Evolutionary conservation across 768 basidiomycete species (phyloP).

Genomic region (Steccherinum ochraceum): DNA sequence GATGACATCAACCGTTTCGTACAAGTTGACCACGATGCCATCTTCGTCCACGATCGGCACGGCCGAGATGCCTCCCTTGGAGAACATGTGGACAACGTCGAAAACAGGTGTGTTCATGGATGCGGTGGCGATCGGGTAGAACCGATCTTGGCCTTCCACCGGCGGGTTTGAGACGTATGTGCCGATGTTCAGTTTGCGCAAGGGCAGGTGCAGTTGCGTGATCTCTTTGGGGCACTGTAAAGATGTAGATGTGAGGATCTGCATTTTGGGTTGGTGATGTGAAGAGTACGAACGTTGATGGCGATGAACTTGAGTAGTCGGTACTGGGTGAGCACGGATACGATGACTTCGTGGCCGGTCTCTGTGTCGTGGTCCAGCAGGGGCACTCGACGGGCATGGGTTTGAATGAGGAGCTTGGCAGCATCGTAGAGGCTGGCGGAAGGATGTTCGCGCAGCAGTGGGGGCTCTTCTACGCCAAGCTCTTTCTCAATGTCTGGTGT

Average conservation of each 20-base stretch:
- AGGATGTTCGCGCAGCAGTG: conserved; percentile 85
- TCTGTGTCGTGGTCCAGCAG: conserved; percentile 90
- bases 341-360: conserved; percentile 92
- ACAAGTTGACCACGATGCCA: conserved; percentile 91
- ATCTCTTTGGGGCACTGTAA: conserved; percentile 81
- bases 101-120: conserved; percentile 89
- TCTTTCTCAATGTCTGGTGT: conserved; percentile 84
- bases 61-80: conserved; percentile 89
- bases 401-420: conserved; percentile 83
- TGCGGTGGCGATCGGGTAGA: conserved; percentile 88
- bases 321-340: conserved; percentile 95
- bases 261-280: conserved; percentile 1
- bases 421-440: conserved; percentile 85
- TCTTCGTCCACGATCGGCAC: conserved; percentile 94
- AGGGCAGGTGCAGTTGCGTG: conserved; percentile 67
- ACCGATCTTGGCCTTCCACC: conserved; percentile 54
- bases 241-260: background rate
- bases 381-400: conserved; percentile 91
- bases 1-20: conserved; percentile 98
- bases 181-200: conserved; percentile 87
- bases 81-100: conserved; percentile 98
- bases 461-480: conserved; percentile 88
- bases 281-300: conserved; percentile 66
- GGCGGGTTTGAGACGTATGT: conserved; percentile 62
- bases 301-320: conserved; percentile 97